Evolutionary conservation across 805 yeast species (phyloP).

Genomic region (Cyberlindnera meyerae): DNA sequence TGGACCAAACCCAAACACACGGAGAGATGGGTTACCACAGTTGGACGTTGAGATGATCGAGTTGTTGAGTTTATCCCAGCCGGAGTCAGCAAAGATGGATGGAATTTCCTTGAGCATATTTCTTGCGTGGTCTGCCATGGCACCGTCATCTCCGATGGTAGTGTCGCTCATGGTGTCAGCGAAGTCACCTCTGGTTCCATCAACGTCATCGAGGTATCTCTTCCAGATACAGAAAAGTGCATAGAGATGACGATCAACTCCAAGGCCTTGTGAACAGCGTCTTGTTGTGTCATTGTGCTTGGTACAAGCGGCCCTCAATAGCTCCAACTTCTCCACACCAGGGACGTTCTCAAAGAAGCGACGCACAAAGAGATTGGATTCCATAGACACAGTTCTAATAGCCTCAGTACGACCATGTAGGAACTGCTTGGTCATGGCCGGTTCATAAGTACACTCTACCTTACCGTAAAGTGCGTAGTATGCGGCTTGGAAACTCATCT

Average conservation of each 20-base stretch:
- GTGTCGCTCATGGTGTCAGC: conserved; percentile 26
- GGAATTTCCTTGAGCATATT: conserved; percentile 45
- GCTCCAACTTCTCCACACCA: conserved; percentile 49
- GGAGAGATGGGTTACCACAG: conserved; percentile 88
- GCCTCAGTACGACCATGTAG: conserved; percentile 94
- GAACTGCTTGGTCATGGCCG: conserved; percentile 89
- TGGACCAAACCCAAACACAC: conserved; percentile 89
- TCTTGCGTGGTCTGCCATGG: neutral
- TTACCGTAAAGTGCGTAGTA: conserved; percentile 89
- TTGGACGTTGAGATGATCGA: conserved; percentile 79
- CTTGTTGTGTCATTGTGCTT: conserved; percentile 65
- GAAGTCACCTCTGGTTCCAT: conserved; percentile 21
- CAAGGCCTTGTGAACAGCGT: conserved; percentile 68
- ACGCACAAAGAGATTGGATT: conserved; percentile 77
- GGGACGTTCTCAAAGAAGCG: conserved; percentile 72
- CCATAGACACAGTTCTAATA: conserved; percentile 74
- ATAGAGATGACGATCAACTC: conserved; percentile 89
- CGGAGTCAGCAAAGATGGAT: conserved; percentile 72
- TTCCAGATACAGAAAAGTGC: conserved; percentile 89
- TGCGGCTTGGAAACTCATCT: conserved; percentile 90
- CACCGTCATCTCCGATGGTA: conserved; percentile 18
- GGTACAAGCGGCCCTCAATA: conserved; percentile 63
- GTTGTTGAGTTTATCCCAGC: conserved; percentile 83
- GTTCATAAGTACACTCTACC: conserved; percentile 91
- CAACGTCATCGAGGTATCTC: conserved; percentile 38